A percentile compares a stretch with the other conserved stretches of the same genome.
Conservation (phyloP, 768 basidiomycete genomes). For the Phaffia australis region DNA sequence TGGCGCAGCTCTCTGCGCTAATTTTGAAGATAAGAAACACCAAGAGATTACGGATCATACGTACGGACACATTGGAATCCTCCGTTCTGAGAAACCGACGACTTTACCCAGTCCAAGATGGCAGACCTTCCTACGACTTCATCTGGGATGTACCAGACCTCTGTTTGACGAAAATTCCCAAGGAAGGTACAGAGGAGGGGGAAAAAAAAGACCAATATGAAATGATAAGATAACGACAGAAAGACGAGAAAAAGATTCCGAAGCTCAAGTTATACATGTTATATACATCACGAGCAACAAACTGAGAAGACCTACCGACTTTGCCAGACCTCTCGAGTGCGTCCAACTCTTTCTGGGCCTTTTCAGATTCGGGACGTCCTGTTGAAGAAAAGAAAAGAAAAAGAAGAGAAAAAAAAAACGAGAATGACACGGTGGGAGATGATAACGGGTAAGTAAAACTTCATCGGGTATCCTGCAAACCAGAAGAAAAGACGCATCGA, state of each 20-base stretch:
- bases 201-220: neutral
- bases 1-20: no score
- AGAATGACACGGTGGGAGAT: neutral
- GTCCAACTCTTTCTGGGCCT: conserved; percentile 11
- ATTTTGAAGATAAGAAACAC: neutral
- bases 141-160: conserved; percentile 2
- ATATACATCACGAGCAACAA: no score
- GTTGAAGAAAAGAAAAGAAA: neutral
- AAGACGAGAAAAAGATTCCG: neutral
- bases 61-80: conserved; percentile 12
- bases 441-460: no score
- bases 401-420: no score
- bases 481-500: no score
- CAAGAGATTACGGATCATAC: neutral
- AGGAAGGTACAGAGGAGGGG: no score
- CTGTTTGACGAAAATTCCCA: neutral
- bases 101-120: conserved; percentile 5
- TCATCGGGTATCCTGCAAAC: no score
- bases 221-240: neutral
- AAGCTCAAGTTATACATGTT: no score
- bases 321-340: neutral
- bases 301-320: neutral
- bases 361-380: neutral
- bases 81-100: neutral
- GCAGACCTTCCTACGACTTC: neutral